phyloP scores from a whole-genome alignment of 306 rosid genomes.

The Corylus americana region DNA sequence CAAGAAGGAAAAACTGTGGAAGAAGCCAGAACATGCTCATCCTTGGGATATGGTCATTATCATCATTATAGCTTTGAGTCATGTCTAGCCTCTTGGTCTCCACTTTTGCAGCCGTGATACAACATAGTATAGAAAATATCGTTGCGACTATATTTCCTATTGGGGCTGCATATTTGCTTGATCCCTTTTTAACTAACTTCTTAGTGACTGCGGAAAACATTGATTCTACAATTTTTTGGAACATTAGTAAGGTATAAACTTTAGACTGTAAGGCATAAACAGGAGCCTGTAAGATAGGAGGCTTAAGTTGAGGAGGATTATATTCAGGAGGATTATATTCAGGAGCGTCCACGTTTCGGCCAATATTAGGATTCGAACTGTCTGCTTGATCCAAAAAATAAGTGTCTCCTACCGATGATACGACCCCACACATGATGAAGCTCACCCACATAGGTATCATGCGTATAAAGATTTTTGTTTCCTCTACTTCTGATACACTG shows the following conservation, averaged over 20 bases:
- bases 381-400: constrained; percentile 38
- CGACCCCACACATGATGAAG: constrained; percentile 22
- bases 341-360: too few species aligned
- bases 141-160: constrained; percentile 16
- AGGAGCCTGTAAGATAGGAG: background rate
- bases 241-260: background rate
- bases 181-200: background rate
- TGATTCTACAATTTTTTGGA: background rate
- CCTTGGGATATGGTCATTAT: constrained; percentile 14
- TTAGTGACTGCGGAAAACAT: background rate
- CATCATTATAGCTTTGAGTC: constrained; percentile 15
- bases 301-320: too few species aligned
- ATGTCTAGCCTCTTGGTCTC: constrained; percentile 26
- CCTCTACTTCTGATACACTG: constrained; percentile 38
- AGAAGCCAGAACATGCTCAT: constrained; percentile 43
- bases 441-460: constrained; percentile 23
- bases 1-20: constrained; percentile 36
- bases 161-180: background rate
- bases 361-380: background rate
- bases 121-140: constrained; percentile 31
- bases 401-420: constrained; percentile 34
- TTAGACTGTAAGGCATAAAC: background rate
- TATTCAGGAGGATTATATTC: too few species aligned
- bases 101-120: constrained; percentile 35
- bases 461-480: constrained; percentile 10